These are phyloP conservation scores for Aspergillus terreus DNA, from an alignment of 2,329 filamentous ascomycete genomes.

Conservation along the genomic window DNA sequence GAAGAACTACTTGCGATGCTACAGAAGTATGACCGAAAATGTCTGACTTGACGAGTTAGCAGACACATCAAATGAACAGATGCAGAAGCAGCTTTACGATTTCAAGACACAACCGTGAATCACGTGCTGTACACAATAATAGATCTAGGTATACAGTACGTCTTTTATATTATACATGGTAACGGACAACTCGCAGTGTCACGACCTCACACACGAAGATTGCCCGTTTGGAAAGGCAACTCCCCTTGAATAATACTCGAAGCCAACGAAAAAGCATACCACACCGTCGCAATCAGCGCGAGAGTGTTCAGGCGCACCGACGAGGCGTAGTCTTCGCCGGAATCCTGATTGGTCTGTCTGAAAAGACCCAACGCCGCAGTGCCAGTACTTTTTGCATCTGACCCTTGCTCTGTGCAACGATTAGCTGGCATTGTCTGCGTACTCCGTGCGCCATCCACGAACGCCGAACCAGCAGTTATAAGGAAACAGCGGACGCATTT, in stretches of 20 bases:
- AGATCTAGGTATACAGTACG: no score
- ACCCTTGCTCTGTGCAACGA: background rate
- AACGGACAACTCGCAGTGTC: no score
- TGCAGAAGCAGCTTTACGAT: no score
- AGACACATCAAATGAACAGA: no score
- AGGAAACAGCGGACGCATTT: background rate
- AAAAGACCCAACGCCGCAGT: slow-evolving; percentile 5
- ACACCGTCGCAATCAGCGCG: slow-evolving; percentile 28
- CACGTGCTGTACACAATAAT: no score
- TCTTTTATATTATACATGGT: no score
- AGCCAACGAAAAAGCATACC: slow-evolving; percentile 26
- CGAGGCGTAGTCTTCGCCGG: slow-evolving; percentile 39
- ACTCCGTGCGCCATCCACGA: background rate
- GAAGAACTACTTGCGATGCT: no score
- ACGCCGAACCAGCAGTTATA: background rate
- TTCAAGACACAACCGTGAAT: no score
- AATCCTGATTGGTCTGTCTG: slow-evolving; percentile 26
- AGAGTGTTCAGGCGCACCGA: slow-evolving; percentile 43
- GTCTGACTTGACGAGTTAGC: no score
- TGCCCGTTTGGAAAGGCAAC: no score
- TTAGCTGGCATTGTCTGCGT: background rate
- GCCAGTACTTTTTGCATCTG: background rate
- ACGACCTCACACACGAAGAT: no score
- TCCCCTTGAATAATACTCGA: slow-evolving; percentile 7
- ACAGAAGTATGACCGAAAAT: no score